Evolutionary conservation across 2,329 filamentous ascomycete genomes (phyloP), one percentile per base, ranked within the genome.

Genomic region (Dactylellina cionopaga): DNA sequence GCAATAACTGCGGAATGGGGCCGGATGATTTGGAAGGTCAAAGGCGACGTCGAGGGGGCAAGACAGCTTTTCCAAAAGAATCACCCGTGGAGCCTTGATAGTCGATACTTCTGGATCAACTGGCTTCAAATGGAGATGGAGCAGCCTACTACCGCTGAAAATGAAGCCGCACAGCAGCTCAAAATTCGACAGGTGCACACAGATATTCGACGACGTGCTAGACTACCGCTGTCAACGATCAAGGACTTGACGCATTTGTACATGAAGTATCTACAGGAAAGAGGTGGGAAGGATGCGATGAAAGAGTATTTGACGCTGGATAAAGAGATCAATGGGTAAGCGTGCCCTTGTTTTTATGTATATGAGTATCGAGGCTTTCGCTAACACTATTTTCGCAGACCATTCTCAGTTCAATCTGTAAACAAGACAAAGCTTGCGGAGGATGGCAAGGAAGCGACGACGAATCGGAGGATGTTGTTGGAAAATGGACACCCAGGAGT

Each of bases 1-100:
- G 89, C 91, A 0, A 84, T 98, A 27, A 91, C 96, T 39, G 91
- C 91, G 0, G 92, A 96, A 78, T 96, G 92, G 90, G 94, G 94
- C 1, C 85, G 86, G 24, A 83, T 98, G 62, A 79, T 96, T 43
- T 97, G 92, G 92, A 95, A 92, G 81, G 87, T 90, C 79, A 93
- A 94, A 82, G 91, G 91, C 13, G 89, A 89, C 0, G 84, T 88
- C 0, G 89, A 92, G 7, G 92, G 94, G 77, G 93, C 93, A 37
- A 90, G 95, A 25, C 87, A 90, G 58, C 87, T 96, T 0, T 98
- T 94, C 82, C 83, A 88, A 74, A 90, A 89, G 80, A 94, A 96
- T 76, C 85, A 90, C 63, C 88, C 92, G 78, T 92, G 88, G 84
- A 96, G 96, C 79, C 85, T 89, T 1, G 91, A 95, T 78, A 96